phyloP scores from a whole-genome alignment of 169 alveolate genomes.

The Eimeria acervulina region DNA sequence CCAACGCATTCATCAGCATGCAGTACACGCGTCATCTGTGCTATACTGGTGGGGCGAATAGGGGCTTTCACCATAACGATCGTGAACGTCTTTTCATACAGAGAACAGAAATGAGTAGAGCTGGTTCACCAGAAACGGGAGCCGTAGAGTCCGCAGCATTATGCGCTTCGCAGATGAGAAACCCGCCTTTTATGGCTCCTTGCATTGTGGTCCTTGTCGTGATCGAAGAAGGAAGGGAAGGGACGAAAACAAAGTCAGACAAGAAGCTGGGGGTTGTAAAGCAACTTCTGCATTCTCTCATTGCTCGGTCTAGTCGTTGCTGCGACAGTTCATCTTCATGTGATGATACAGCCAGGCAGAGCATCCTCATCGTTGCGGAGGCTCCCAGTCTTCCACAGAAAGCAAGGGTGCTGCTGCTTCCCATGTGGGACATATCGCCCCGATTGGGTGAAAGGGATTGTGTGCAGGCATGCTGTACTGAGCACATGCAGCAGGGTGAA shows the following conservation, averaged over 20 bases:
- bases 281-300: not conserved
- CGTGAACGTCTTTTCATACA: not conserved
- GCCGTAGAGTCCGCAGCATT: not conserved
- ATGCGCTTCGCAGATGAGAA: not conserved
- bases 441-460: not conserved
- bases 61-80: constrained; percentile 53
- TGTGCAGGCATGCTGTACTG: not conserved
- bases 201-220: constrained; percentile 40
- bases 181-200: not conserved
- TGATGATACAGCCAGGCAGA: not conserved
- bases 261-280: constrained; percentile 24
- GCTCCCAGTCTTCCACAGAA: constrained; percentile 1
- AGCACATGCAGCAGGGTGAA: not conserved
- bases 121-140: not conserved
- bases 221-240: not conserved
- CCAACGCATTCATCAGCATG: constrained; percentile 35
- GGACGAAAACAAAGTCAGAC: not conserved
- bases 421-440: constrained; percentile 40
- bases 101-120: not conserved
- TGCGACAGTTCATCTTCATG: not conserved
- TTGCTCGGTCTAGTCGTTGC: not conserved
- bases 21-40: constrained; percentile 59
- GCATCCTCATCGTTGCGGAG: constrained; percentile 51
- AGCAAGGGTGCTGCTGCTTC: constrained; percentile 64
- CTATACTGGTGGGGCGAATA: constrained; percentile 24